A percentile compares a stretch with the other conserved stretches of the same genome.
These are phyloP conservation scores for Fusarium clavum DNA, from an alignment of 2,329 filamentous ascomycete genomes.

Conservation along the genomic window DNA sequence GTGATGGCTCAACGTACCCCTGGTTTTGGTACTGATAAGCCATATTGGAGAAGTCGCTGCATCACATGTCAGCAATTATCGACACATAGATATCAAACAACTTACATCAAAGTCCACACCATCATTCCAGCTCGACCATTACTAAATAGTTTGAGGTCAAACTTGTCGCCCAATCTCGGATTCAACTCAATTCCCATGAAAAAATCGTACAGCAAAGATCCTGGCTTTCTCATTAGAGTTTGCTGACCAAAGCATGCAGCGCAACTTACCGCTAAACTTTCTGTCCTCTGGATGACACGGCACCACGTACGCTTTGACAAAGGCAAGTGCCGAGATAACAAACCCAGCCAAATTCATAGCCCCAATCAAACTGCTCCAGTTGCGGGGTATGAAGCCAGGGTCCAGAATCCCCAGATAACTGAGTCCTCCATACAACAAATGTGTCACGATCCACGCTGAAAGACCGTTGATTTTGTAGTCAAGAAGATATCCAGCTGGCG, in stretches of 20 bases:
- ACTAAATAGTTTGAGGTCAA: conserved; percentile 61
- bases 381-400: conserved; percentile 54
- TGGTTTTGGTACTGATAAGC: conserved; percentile 56
- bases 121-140: conserved; percentile 62
- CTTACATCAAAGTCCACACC: conserved; percentile 59
- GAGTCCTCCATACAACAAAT: conserved; percentile 47
- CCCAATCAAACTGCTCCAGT: conserved; percentile 56
- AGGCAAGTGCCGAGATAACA: conserved; percentile 47
- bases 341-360: conserved; percentile 52
- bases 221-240: conserved; percentile 37
- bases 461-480: conserved; percentile 59
- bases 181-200: conserved; percentile 62
- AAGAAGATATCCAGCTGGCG: conserved; percentile 57
- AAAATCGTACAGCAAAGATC: conserved; percentile 56
- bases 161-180: conserved; percentile 55
- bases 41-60: conserved; percentile 46
- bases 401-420: conserved; percentile 50
- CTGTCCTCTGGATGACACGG: conserved; percentile 56
- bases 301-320: conserved; percentile 53
- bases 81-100: not conserved
- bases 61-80: conserved; percentile 32
- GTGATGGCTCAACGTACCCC: conserved; percentile 51
- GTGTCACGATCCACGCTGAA: conserved; percentile 54
- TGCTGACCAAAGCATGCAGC: not conserved
- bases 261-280: conserved; percentile 55